A percentile compares a stretch with the other conserved stretches of the same genome.
Evolutionary conservation across 768 basidiomycete genomes (phyloP).

Genomic region (Coprinopsis cinerea): DNA sequence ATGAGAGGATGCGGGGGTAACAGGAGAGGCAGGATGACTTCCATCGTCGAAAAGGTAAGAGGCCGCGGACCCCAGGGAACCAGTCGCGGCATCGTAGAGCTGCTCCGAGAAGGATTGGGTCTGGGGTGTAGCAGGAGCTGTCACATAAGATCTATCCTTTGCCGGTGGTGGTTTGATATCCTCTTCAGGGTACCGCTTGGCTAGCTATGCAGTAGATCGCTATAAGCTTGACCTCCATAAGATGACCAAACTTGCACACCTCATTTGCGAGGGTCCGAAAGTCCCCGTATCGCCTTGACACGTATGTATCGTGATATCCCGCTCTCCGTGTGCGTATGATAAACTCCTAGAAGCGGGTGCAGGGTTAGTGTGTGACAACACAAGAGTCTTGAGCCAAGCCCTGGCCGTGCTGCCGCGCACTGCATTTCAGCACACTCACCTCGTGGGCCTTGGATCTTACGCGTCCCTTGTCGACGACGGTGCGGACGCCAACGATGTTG

Average conservation of each 20-base stretch:
- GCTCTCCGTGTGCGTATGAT: constrained; percentile 83
- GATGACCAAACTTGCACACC: constrained; percentile 33
- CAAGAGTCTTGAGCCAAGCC: no score
- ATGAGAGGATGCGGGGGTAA: not conserved
- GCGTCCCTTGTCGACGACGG: constrained; percentile 77
- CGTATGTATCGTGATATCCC: constrained; percentile 70
- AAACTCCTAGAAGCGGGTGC: constrained; percentile 65
- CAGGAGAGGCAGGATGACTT: not conserved
- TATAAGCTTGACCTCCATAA: not conserved
- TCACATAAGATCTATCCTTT: constrained; percentile 78
- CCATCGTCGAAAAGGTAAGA: not conserved
- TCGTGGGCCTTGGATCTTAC: constrained; percentile 85
- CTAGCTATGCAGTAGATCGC: constrained; percentile 47
- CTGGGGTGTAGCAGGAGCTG: constrained; percentile 29
- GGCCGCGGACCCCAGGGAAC: not conserved
- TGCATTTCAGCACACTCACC: no score
- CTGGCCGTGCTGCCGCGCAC: no score
- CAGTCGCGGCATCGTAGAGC: not conserved
- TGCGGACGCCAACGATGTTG: constrained; percentile 85
- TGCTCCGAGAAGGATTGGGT: constrained; percentile 11
- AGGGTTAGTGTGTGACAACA: constrained; percentile 7
- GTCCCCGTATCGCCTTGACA: constrained; percentile 92
- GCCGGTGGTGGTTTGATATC: constrained; percentile 76
- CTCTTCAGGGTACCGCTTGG: constrained; percentile 80
- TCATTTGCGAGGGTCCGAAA: constrained; percentile 85